These are phyloP conservation scores for Gynandropsis gynandra DNA, from an alignment of 345 rosid species.

Conservation along the genomic window DNA sequence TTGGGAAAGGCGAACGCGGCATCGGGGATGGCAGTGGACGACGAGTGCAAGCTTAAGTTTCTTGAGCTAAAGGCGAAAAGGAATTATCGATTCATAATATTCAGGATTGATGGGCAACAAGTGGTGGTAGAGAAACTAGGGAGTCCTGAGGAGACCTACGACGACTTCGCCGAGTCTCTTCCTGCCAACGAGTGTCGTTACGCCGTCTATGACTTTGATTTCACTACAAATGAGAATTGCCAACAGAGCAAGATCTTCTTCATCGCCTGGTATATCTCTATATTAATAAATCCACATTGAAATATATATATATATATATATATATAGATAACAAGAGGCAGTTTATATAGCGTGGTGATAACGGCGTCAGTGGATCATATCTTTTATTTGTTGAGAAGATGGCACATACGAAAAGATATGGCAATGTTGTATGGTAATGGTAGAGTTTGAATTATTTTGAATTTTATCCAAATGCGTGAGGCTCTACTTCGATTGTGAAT, in stretches of 20 bases:
- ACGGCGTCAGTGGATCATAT: too few species aligned
- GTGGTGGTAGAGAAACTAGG: slow-evolving; percentile 60
- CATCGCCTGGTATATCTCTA: slow-evolving; percentile 45
- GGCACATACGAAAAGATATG: too few species aligned
- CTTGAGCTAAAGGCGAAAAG: slow-evolving; percentile 62
- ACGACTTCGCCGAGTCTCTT: slow-evolving; percentile 44
- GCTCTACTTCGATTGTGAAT: too few species aligned
- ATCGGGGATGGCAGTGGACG: slow-evolving; percentile 71
- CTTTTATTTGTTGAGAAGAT: too few species aligned
- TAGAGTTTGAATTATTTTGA: too few species aligned
- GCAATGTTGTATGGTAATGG: too few species aligned
- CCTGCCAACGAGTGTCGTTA: slow-evolving; percentile 63
- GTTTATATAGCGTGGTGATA: too few species aligned
- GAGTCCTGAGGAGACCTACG: slow-evolving; percentile 37
- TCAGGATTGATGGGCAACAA: slow-evolving; percentile 64
- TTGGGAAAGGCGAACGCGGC: slow-evolving; percentile 50
- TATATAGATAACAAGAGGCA: too few species aligned
- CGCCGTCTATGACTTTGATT: slow-evolving; percentile 38
- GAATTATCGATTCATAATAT: slow-evolving; percentile 49
- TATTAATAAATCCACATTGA: too few species aligned
- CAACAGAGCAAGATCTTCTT: slow-evolving; percentile 79
- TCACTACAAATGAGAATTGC: slow-evolving; percentile 50
- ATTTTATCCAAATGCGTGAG: too few species aligned
- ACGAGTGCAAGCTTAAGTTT: slow-evolving; percentile 65
- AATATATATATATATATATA: slow-evolving; percentile 6